Evolutionary conservation across 495 filamentous ascomycete genomes (phyloP).

Genomic region (Lasiosphaeria miniovina): DNA sequence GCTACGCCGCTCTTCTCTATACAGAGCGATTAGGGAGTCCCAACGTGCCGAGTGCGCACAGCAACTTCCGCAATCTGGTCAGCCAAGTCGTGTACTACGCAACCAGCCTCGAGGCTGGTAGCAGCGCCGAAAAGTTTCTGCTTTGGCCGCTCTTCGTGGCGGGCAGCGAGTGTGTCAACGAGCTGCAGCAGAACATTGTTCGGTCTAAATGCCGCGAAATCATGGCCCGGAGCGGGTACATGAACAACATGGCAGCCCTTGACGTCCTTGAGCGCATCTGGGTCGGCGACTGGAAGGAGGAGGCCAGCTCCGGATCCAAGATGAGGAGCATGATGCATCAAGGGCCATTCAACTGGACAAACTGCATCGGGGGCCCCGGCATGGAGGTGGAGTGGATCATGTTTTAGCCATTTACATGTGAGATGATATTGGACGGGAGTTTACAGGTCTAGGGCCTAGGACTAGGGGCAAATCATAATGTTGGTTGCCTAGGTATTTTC

Average conservation of each 20-base stretch:
- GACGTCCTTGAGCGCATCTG: constrained; percentile 85
- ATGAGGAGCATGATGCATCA: constrained; percentile 30
- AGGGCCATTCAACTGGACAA: constrained; percentile 70
- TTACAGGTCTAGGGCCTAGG: too few species aligned
- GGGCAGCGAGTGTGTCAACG: constrained; percentile 85
- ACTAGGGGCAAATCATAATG: background rate
- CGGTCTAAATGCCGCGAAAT: constrained; percentile 79
- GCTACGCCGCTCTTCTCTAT: constrained; percentile 85
- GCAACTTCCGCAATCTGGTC: constrained; percentile 81
- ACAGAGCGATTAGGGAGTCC: constrained; percentile 85
- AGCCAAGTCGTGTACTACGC: constrained; percentile 78
- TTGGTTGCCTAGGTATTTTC: constrained; percentile 1
- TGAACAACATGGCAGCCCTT: constrained; percentile 84
- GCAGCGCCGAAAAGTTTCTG: constrained; percentile 74
- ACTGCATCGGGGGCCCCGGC: constrained; percentile 63
- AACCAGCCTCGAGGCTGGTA: constrained; percentile 64
- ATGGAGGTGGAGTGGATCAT: constrained; percentile 85
- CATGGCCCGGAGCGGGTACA: constrained; percentile 82
- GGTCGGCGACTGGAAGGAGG: constrained; percentile 52
- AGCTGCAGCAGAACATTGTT: constrained; percentile 73
- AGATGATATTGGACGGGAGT: too few species aligned
- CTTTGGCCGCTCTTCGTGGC: constrained; percentile 93
- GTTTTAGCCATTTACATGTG: constrained; percentile 44
- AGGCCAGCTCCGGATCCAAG: constrained; percentile 25
- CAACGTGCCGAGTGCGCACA: constrained; percentile 65